A percentile compares a stretch with the other conserved stretches of the same genome.
Evolutionary conservation across 2,329 filamentous ascomycete species (phyloP).

Genomic region (Claviceps sp.): DNA sequence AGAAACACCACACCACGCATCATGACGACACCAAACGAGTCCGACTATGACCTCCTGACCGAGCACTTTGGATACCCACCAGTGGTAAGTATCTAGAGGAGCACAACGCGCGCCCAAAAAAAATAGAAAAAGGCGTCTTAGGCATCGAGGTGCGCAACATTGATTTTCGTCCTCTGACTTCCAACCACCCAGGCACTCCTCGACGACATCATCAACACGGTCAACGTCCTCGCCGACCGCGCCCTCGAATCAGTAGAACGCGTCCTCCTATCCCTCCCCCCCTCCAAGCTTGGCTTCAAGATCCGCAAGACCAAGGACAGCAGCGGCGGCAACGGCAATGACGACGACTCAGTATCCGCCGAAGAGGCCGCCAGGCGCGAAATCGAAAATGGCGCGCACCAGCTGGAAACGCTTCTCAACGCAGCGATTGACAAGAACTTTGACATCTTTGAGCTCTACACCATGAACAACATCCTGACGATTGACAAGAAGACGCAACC

Average conservation of each 20-base stretch:
- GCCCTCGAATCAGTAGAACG: slow-evolving; percentile 80
- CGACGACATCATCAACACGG: slow-evolving; percentile 94
- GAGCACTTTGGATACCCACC: slow-evolving; percentile 95
- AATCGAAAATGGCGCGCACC: slow-evolving; percentile 78
- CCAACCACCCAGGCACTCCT: slow-evolving; percentile 56
- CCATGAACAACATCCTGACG: slow-evolving; percentile 70
- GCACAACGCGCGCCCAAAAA: slow-evolving; percentile 1
- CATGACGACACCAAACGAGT: slow-evolving; percentile 23
- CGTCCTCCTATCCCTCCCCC: slow-evolving; percentile 61
- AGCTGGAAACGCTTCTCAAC: slow-evolving; percentile 71
- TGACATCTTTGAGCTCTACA: slow-evolving; percentile 80
- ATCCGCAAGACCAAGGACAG: slow-evolving; percentile 13
- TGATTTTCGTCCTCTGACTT: no score
- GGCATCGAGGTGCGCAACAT: no score
- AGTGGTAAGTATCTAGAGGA: slow-evolving; percentile 44
- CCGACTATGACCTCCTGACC: slow-evolving; percentile 61
- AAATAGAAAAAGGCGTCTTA: neutral
- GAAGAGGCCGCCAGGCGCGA: slow-evolving; percentile 41
- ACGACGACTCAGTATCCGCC: slow-evolving; percentile 12
- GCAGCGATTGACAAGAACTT: slow-evolving; percentile 74
- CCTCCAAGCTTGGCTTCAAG: slow-evolving; percentile 70
- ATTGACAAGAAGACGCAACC: slow-evolving; percentile 55
- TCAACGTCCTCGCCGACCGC: slow-evolving; percentile 86
- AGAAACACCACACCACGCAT: slow-evolving; percentile 1
- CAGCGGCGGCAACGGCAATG: neutral